A percentile compares a stretch with the other conserved stretches of the same genome.
Evolutionary conservation across 805 yeast genomes (phyloP).

Genomic region (Barnettozyma siamensis): DNA sequence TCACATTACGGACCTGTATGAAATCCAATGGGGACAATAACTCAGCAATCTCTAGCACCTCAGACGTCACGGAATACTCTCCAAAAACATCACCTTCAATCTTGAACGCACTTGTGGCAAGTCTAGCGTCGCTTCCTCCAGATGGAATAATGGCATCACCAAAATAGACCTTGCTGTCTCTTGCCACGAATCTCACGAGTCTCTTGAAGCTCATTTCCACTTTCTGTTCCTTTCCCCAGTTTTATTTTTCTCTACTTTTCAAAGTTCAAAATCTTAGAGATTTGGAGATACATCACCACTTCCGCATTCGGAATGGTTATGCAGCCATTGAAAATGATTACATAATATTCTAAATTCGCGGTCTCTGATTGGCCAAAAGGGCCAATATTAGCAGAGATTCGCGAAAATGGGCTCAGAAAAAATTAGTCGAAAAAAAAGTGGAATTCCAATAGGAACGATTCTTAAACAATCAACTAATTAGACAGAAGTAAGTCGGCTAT

Average conservation of each 20-base stretch:
- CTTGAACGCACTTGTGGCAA: slow-evolving; percentile 35
- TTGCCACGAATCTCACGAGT: slow-evolving; percentile 40
- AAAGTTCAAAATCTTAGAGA: no score
- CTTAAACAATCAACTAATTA: no score
- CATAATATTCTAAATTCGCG: background rate
- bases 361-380: slow-evolving; percentile 6
- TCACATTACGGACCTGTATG: slow-evolving; percentile 32
- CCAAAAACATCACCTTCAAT: slow-evolving; percentile 43
- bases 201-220: slow-evolving; percentile 12
- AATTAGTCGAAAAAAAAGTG: slow-evolving; percentile 6
- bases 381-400: no score
- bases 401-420: background rate
- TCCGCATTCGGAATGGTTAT: background rate
- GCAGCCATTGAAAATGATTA: background rate
- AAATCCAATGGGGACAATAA: slow-evolving; percentile 37
- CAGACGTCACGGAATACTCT: slow-evolving; percentile 30
- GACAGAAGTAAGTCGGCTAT: slow-evolving; percentile 2
- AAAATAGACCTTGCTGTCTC: slow-evolving; percentile 36
- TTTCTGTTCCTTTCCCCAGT: no score
- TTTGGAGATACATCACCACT: no score
- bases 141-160: slow-evolving; percentile 44
- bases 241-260: no score
- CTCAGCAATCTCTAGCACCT: slow-evolving; percentile 26
- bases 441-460: slow-evolving; percentile 1
- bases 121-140: slow-evolving; percentile 32